A percentile compares a stretch with the other conserved stretches of the same genome.
Evolutionary conservation across 768 basidiomycete species (phyloP).

Genomic region (Solioccasus polychromus): DNA sequence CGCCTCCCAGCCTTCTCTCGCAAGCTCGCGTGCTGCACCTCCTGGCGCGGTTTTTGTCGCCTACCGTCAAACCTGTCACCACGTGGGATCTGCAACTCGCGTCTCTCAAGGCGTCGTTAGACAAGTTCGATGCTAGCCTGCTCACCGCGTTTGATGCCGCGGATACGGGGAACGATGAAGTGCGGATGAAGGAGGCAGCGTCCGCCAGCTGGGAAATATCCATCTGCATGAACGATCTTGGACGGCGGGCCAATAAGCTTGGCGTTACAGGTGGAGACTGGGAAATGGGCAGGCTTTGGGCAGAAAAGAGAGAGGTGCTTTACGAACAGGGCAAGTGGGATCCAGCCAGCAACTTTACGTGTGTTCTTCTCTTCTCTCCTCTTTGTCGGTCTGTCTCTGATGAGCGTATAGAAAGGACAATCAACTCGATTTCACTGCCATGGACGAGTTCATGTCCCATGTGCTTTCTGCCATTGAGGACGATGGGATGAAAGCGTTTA

Average conservation of each 20-base stretch:
- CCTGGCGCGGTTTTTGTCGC: slow-evolving; percentile 73
- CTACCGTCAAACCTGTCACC: slow-evolving; percentile 64
- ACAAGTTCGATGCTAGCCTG: slow-evolving; percentile 83
- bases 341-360: slow-evolving; percentile 80
- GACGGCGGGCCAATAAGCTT: slow-evolving; percentile 2
- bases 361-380: slow-evolving; percentile 25
- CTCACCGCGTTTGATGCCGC: slow-evolving; percentile 89
- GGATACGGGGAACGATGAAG: slow-evolving; percentile 70
- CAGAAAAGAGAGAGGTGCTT: slow-evolving; percentile 92
- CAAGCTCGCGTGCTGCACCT: slow-evolving; percentile 71
- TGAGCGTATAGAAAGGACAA: slow-evolving; percentile 42
- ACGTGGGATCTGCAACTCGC: slow-evolving; percentile 60
- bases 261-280: slow-evolving; percentile 45
- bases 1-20: slow-evolving; percentile 39
- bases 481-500: slow-evolving; percentile 77
- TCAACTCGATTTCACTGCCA: slow-evolving; percentile 81
- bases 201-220: slow-evolving; percentile 85
- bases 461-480: slow-evolving; percentile 62
- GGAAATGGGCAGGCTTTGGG: slow-evolving; percentile 95
- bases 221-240: slow-evolving; percentile 39
- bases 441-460: slow-evolving; percentile 85
- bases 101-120: slow-evolving; percentile 73
- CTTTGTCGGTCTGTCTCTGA: background rate
- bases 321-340: slow-evolving; percentile 83
- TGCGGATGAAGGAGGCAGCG: slow-evolving; percentile 76